Base-by-base conservation (phyloP, 345 rosid genomes). In the Populus ilicifolia region DNA sequence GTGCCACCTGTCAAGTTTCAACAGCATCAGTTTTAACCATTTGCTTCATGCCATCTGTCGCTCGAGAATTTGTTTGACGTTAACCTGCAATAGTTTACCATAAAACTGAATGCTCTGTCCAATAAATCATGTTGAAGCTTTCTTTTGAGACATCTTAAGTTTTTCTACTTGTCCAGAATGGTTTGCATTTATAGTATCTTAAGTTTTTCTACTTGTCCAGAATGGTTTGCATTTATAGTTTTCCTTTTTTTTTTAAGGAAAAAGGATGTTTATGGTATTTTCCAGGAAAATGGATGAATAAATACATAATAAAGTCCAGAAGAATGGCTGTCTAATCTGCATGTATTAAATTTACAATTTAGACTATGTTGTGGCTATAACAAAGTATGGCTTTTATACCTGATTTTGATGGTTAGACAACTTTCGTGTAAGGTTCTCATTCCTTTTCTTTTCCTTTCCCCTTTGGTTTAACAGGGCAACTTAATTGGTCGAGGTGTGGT, bases 401-500 rank as follows among this genome's bases (percentile, higher is more conserved):
- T 64, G 12, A 56, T 66, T 38, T 17, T 44, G 35, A 29, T 44
- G 20, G 46, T 63, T 10, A 3, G 13, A 48, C 25, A 33, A 23
- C 36, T 43, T 64, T n/a, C 33, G 8, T 70, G 17, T 17, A 30
- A 29, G 61, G 33, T n/a, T 43, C 59, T n/a, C 10, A 18, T 79
- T 64, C 5, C 2, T 65, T 66, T 18, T 38, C 38, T 48, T 6
- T 73, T 23, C 70, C 27, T 5, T 5, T 62, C 13, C 76, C 48
- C 6, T 36, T 44, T 72, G 23, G 35, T 71, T 72, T 73, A 64
- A 82, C 93, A 95, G 98, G 99, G 99, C 21, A 96, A 91, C 80
- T 85, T 96, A 80, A 94, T 96, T 54, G 99, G 88, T 35, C 91
- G 97, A 66, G 99, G 94, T 11, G 89, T 96, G 64, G 64, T 93